Evolutionary conservation across 495 filamentous ascomycete genomes (phyloP), one percentile per base, ranked within the genome.

Genomic region (Daldinia bambusicola): DNA sequence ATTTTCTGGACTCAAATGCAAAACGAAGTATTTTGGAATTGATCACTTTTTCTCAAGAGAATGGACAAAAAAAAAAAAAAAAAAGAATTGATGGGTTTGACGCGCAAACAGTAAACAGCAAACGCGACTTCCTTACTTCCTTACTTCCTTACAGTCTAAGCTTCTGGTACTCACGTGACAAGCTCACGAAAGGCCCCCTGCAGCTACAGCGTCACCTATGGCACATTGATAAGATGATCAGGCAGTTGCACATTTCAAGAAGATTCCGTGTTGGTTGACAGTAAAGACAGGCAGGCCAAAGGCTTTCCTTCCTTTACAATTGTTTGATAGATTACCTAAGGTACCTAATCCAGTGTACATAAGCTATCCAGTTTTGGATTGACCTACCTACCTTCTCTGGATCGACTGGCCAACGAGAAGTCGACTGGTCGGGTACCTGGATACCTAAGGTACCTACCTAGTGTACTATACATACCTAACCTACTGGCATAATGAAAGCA

Each of bases 301-400:
- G 20, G 2, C 43, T 8, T 22, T 48, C 18, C 2, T 48, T 48
- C 43, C 18, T 20, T 48, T 48, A 0, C 10, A 2, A 18, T 12
- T 48, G 43, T 48, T 48, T 48, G n/a, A n/a, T n/a, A n/a, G n/a
- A n/a, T n/a, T n/a, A n/a, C n/a, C n/a, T n/a, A n/a, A 22, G 41
- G 41, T 45, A 34, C 4, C 32, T 34, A 45, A n/a, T 45, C 18
- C 41, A 7, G 16, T 45, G 16, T 45, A 45, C 2, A 43, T 20
- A 48, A 48, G 2, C 18, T 48, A 20, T 48, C 22, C 43, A 1
- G 18, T 12, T 48, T 48, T 48, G 18, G 43, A 16, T 22, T 43
- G 18, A 61, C 61, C 40, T 65, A 61, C 61, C 40, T 65, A 61
- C 55, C 56, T 65, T 32, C 50, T 70, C 55, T 14, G 56, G 67